Base-by-base conservation (phyloP, 2,329 filamentous ascomycete species). In the Neofusicoccum parvum region DNA sequence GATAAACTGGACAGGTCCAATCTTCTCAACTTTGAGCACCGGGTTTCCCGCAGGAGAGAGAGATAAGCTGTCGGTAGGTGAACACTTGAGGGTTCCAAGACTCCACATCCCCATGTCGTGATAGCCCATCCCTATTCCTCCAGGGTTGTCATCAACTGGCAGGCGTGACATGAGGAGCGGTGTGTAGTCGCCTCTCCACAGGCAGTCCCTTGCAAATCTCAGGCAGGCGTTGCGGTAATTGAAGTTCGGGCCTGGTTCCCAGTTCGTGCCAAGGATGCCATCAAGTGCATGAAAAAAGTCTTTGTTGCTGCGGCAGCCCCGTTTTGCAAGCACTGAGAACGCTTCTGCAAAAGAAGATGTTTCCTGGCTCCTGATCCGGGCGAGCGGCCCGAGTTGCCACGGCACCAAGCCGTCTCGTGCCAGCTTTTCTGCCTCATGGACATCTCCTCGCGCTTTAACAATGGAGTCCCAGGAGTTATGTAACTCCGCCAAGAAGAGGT, bases 181-280 rank as follows among this genome's bases (percentile, higher is more conserved):
- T 39, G 67, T 70, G 58, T 67, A 67, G 43, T 71, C 69, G 20
- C 68, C 64, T 1, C 54, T 51, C 17, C 50, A 46, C 23, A 71
- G 14, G 34, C 68, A 68, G 2, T 20, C 39, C 2, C 37, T 59
- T 34, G 69, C 68, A 20, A 70, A 62, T 17, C 50, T 65, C 10
- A 66, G 37, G 3, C 62, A 51, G n/a, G 65, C 67, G 11, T 56
- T 15, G n/a, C 41, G 48, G 49, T 51, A 51, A 1, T 5, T 10
- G 32, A 17, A 27, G 32, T 17, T 36, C 49, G 15, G 32, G 32
- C 60, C 62, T 49, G 14, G 39, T n/a, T 56, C 41, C 20, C 27
- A 37, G 43, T 43, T n/a, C 20, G 27, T n/a, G 5, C 51, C 23
- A 27, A 60, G 12, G 0, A 48, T 36, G 27, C 41, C 56, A 3